phyloP scores from a whole-genome alignment of 1,284 basidiomycete species.

The Apiotrichum mycotoxinovorans region DNA sequence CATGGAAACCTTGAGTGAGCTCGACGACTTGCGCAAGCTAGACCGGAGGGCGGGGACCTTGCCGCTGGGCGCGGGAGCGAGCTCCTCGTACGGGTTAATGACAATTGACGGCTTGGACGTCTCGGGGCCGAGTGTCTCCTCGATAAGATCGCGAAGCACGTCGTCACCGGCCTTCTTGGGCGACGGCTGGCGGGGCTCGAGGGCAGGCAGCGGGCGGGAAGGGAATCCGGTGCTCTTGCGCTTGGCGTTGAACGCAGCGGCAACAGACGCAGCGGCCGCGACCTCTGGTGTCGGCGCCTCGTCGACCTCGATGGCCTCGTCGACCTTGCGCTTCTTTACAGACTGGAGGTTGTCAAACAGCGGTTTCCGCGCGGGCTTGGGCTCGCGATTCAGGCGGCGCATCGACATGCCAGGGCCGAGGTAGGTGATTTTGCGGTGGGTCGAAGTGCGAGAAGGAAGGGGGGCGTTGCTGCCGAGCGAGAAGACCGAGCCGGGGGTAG shows the following conservation, averaged over 20 bases:
- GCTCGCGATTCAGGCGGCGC: slow-evolving; percentile 24
- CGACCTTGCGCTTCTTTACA: slow-evolving; percentile 22
- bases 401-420: slow-evolving; percentile 44
- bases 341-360: slow-evolving; percentile 21
- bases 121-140: slow-evolving; percentile 31
- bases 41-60: slow-evolving; percentile 5
- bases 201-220: slow-evolving; percentile 21
- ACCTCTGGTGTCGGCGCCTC: neutral
- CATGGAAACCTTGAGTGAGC: neutral
- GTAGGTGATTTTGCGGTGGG: slow-evolving; percentile 23
- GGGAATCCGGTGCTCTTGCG: slow-evolving; percentile 4
- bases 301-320: slow-evolving; percentile 13
- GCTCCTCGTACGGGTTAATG: slow-evolving; percentile 42
- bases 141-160: slow-evolving; percentile 38
- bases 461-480: slow-evolving; percentile 13
- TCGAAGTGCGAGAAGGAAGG: neutral
- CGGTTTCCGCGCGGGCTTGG: slow-evolving; percentile 16
- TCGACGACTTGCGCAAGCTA: slow-evolving; percentile 9
- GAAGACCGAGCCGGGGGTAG: slow-evolving; percentile 7
- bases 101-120: slow-evolving; percentile 24
- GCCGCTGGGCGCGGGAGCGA: slow-evolving; percentile 3
- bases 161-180: slow-evolving; percentile 31
- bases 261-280: slow-evolving; percentile 4
- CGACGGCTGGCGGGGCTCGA: neutral
- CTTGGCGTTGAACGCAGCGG: slow-evolving; percentile 12